Evolutionary conservation across 306 rosid species (phyloP).

Genomic region (Ormosia emarginata): DNA sequence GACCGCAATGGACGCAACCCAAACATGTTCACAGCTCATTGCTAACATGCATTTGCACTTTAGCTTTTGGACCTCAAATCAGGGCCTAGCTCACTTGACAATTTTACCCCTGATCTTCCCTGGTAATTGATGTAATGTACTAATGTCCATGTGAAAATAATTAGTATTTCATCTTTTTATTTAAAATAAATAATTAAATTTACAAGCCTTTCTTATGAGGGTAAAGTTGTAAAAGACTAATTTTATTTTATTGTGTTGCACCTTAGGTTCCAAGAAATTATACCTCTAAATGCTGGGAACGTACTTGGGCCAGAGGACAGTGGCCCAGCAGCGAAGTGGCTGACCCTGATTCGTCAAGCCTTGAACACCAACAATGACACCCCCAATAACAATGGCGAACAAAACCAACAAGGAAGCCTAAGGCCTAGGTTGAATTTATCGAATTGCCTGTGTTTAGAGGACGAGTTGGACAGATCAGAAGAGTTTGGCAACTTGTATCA

Average conservation of each 20-base stretch:
- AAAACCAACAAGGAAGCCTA: not conserved
- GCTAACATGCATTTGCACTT: not conserved
- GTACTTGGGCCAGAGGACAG: conserved; percentile 83
- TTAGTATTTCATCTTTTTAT: not conserved
- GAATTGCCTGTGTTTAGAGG: conserved; percentile 43
- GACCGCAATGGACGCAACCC: not conserved
- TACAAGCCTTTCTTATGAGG: not conserved
- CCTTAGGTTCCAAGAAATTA: conserved; percentile 87
- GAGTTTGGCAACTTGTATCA: no score
- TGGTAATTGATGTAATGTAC: not conserved
- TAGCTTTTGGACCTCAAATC: not conserved
- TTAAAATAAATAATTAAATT: not conserved
- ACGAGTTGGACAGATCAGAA: conserved; percentile 2
- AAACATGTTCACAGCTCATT: not conserved
- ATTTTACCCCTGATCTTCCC: not conserved
- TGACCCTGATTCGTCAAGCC: conserved; percentile 56
- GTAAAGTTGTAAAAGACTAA: not conserved
- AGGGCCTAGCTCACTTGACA: not conserved
- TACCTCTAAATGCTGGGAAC: conserved; percentile 84
- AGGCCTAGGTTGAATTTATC: conserved; percentile 53
- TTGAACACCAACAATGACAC: conserved; percentile 29
- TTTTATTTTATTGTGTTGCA: not conserved
- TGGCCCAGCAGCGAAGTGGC: conserved; percentile 78
- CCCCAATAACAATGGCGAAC: not conserved
- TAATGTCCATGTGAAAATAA: not conserved